A percentile compares a stretch with the other conserved stretches of the same genome.
Evolutionary conservation across 495 filamentous ascomycete genomes (phyloP).

Genomic region (Glarea lozoyensis): DNA sequence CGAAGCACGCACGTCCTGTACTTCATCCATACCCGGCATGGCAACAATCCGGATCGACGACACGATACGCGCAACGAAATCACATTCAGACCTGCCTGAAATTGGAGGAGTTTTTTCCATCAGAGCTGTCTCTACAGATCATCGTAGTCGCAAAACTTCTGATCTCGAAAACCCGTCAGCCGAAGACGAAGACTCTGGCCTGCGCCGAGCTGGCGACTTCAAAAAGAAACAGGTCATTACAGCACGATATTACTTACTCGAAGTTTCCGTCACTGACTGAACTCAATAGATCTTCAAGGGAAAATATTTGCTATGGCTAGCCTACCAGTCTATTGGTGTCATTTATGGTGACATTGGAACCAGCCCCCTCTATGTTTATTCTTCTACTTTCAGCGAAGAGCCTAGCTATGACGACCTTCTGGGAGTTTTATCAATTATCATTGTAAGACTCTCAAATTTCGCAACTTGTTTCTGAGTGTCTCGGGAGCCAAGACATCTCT

Average conservation of each 20-base stretch:
- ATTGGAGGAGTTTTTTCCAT: not conserved
- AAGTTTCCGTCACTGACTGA: not conserved
- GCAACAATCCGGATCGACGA: not conserved
- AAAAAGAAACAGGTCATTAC: slow-evolving; percentile 12
- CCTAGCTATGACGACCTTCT: slow-evolving; percentile 52
- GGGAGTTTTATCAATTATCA: slow-evolving; percentile 59
- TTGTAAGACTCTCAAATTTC: too few species aligned
- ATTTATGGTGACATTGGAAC: slow-evolving; percentile 74
- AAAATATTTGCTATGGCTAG: slow-evolving; percentile 39
- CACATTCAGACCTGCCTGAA: not conserved
- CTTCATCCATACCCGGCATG: not conserved
- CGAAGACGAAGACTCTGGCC: slow-evolving; percentile 13
- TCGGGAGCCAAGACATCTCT: too few species aligned
- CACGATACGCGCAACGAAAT: not conserved
- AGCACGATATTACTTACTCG: too few species aligned
- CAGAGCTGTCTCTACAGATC: not conserved
- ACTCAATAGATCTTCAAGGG: slow-evolving; percentile 33
- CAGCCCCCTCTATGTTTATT: slow-evolving; percentile 64
- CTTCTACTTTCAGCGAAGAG: slow-evolving; percentile 50
- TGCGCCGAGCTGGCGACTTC: slow-evolving; percentile 7
- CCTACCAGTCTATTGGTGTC: slow-evolving; percentile 62
- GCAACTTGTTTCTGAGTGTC: too few species aligned
- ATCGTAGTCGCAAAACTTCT: not conserved
- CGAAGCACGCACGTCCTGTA: too few species aligned
- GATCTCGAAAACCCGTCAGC: not conserved